Percentiles rank a stretch among this genome's conserved stretches.
Evolutionary conservation across 2,329 filamentous ascomycete species (phyloP).

Genomic region (Aspergillus candidus): DNA sequence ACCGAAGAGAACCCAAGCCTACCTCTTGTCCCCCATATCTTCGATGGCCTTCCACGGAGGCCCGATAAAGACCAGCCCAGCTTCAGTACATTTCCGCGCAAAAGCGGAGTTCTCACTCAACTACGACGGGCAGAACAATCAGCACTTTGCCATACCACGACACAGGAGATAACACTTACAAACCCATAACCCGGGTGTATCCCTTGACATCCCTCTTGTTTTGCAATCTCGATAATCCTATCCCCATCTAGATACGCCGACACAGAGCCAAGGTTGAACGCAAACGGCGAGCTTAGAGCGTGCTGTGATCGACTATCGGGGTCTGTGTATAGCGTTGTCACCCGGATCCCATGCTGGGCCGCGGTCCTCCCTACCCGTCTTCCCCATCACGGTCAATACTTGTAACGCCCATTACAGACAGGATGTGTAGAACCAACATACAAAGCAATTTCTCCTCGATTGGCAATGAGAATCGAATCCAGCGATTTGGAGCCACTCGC

Average conservation of each 20-base stretch:
- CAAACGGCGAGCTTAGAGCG: constrained; percentile 74
- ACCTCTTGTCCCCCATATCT: constrained; percentile 87
- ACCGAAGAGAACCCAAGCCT: constrained; percentile 4
- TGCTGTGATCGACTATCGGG: constrained; percentile 84
- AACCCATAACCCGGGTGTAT: constrained; percentile 96
- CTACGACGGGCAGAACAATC: constrained; percentile 18
- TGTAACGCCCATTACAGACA: neutral
- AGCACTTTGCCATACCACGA: neutral
- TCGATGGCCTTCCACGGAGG: constrained; percentile 72
- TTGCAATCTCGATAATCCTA: constrained; percentile 82
- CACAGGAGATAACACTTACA: constrained; percentile 33
- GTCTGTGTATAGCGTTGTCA: constrained; percentile 91
- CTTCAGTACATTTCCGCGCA: constrained; percentile 78
- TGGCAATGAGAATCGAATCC: constrained; percentile 86
- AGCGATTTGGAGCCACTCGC: constrained; percentile 34
- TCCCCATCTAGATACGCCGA: constrained; percentile 90
- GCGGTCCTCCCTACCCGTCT: constrained; percentile 83
- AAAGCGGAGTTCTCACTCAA: constrained; percentile 90
- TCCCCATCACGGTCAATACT: constrained; percentile 10
- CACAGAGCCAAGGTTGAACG: constrained; percentile 74
- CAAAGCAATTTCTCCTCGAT: constrained; percentile 93
- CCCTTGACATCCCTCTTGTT: constrained; percentile 77
- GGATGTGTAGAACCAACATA: constrained; percentile 25
- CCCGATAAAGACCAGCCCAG: constrained; percentile 89
- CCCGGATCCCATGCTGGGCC: constrained; percentile 78